Percentiles rank a stretch among this genome's conserved stretches.
phyloP scores from a whole-genome alignment of 2,329 filamentous ascomycete species.

The Apiospora hydei region DNA sequence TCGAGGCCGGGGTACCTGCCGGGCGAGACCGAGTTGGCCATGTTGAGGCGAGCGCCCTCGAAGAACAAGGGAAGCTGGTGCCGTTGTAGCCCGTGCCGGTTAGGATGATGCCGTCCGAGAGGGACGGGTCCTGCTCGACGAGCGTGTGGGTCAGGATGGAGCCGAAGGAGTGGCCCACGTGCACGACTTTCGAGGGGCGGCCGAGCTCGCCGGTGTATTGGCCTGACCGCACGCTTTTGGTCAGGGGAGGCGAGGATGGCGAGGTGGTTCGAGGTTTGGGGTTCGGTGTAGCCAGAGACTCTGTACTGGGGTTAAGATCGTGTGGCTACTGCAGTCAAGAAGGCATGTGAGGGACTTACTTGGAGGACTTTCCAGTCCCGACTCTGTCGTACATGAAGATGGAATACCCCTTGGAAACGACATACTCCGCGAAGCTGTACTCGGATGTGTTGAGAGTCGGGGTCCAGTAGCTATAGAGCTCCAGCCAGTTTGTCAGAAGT shows the following conservation, averaged over 20 bases:
- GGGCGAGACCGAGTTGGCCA: neutral
- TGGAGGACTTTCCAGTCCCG: neutral
- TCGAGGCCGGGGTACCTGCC: neutral
- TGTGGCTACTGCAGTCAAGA: too few species aligned
- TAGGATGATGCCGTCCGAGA: slow-evolving; percentile 47
- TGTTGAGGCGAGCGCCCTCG: neutral
- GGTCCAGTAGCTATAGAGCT: neutral
- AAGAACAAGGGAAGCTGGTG: slow-evolving; percentile 21
- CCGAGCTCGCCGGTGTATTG: neutral
- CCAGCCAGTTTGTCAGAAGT: neutral
- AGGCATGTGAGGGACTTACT: neutral
- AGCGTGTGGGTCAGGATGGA: slow-evolving; percentile 39
- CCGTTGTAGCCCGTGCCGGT: slow-evolving; percentile 45
- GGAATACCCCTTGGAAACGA: neutral
- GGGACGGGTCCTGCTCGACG: slow-evolving; percentile 41
- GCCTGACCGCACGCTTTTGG: neutral
- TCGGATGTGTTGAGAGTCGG: neutral
- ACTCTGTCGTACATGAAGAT: neutral
- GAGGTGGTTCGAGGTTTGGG: neutral
- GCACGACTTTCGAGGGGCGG: slow-evolving; percentile 28
- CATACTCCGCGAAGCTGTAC: slow-evolving; percentile 1
- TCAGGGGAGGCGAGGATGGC: slow-evolving; percentile 3
- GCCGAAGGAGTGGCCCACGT: slow-evolving; percentile 39
- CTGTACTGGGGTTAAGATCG: neutral
- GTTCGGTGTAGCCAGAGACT: slow-evolving; percentile 2